Conservation (phyloP, 2,329 filamentous ascomycete species). For the Pestalotiopsis sp. region DNA sequence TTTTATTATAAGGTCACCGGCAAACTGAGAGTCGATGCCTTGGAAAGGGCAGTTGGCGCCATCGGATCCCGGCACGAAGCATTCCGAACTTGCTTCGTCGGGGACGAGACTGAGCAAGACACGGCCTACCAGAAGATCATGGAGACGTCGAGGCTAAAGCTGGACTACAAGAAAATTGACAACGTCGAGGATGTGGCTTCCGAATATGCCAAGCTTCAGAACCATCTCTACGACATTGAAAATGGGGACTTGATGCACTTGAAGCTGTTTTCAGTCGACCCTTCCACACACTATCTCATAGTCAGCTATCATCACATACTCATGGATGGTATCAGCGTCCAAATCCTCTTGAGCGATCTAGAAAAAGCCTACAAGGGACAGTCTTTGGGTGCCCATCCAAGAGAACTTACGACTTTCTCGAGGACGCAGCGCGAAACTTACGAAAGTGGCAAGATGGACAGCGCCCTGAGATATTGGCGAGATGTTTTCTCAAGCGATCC, state of each 20-base stretch:
- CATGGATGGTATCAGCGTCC: constrained; percentile 50
- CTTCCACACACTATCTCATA: constrained; percentile 39
- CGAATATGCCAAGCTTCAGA: constrained; percentile 1
- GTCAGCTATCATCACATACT: constrained; percentile 51
- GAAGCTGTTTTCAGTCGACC: constrained; percentile 25
- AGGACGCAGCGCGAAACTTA: constrained; percentile 24
- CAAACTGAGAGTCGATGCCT: constrained; percentile 4
- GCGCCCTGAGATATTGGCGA: constrained; percentile 38
- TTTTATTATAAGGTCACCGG: not conserved
- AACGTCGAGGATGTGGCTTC: not conserved
- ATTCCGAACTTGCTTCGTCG: constrained; percentile 27
- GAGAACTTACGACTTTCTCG: constrained; percentile 41
- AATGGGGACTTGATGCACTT: constrained; percentile 25
- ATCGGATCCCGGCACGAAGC: constrained; percentile 28
- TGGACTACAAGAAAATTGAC: not conserved
- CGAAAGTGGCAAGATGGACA: not conserved
- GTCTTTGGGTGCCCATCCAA: constrained; percentile 20
- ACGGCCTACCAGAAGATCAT: not conserved
- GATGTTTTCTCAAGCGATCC: constrained; percentile 26
- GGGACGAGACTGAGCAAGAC: constrained; percentile 10
- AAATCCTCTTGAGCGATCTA: constrained; percentile 47
- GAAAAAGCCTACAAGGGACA: constrained; percentile 42
- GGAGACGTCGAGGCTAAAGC: not conserved
- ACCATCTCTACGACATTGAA: constrained; percentile 32
- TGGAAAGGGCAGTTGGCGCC: constrained; percentile 31